Evolutionary conservation across 257 asterid genomes (phyloP), one percentile per base, ranked within the genome.

Genomic region (Solanum ossicruentum): DNA sequence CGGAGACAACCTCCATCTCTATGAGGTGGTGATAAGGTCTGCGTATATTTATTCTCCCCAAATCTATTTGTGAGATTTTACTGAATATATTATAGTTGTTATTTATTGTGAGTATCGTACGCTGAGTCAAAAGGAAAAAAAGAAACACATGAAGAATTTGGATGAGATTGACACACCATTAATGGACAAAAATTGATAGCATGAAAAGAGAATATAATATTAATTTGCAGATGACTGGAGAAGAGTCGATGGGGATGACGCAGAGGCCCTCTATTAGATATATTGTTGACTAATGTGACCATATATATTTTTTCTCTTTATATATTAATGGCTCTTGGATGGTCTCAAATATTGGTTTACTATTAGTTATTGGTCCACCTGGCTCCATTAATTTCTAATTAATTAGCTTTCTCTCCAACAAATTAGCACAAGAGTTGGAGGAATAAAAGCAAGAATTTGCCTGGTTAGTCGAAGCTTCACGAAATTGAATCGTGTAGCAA

Each of bases 101-200:
- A 3, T 32, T 32, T 32, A 60, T 9, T n/a, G 1, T 4, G 0
- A 8, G 4, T 10, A 17, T 0, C 0, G 0, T 16, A 67, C 9
- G 5, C 1, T 0, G 1, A 41, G 13, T 12, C n/a, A 12, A 32
- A 5, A 36, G 41, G 41, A 36, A 36, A 36, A 36, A 36, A 36
- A 36, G 6, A 36, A 36, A 36, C 6, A 36, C 41, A 36, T 36
- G 41, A 36, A 36, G 41, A 36, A 36, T 36, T 36, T 3, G 18
- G 80, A 72, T 72, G 57, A 72, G 80, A 12, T n/a, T 7, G 36
- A 43, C 80, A 20, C 55, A 45, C 57, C 54, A 72, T 72, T 6
- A 47, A 7, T 72, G n/a, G 39, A 72, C 20, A 7, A 43, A n/a
- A 45, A 45, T 56, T 18, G 12, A 12, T 72, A 47, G 39, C 12